These are phyloP conservation scores for Vigna hirtella DNA, from an alignment of 306 rosid genomes.

Conservation along the genomic window DNA sequence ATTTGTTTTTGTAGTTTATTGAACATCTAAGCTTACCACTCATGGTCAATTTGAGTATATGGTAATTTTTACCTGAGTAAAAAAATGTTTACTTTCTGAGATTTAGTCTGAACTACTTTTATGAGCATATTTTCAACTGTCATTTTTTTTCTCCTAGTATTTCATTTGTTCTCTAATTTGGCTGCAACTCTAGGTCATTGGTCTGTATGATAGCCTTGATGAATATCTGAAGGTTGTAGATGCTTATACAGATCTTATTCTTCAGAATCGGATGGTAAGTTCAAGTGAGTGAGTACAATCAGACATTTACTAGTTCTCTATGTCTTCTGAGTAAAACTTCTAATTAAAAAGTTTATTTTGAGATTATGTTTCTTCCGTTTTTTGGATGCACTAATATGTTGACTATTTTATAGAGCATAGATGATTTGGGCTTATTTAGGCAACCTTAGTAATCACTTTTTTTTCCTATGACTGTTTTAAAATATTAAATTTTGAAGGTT, in stretches of 20 bases:
- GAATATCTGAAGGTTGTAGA: conserved; percentile 91
- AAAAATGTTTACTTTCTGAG: neutral
- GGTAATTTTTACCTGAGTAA: conserved; percentile 12
- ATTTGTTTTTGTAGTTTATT: conserved; percentile 21
- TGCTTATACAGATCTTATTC: conserved; percentile 84
- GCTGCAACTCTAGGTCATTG: conserved; percentile 64
- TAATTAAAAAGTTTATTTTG: conserved; percentile 17
- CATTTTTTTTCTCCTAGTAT: conserved; percentile 17
- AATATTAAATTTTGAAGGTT: conserved; percentile 10
- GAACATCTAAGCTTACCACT: neutral
- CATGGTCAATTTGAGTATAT: conserved; percentile 24
- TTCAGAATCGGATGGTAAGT: conserved; percentile 83
- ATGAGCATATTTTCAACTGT: conserved; percentile 30
- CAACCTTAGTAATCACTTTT: conserved; percentile 31
- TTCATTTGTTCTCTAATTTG: conserved; percentile 39
- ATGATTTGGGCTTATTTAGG: conserved; percentile 29
- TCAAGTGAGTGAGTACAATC: conserved; percentile 34
- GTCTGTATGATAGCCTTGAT: conserved; percentile 66
- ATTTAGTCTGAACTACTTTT: conserved; percentile 24
- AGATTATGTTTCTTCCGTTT: conserved; percentile 25
- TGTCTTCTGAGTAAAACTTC: conserved; percentile 17
- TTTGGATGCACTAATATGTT: conserved; percentile 27
- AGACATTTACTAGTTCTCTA: conserved; percentile 19
- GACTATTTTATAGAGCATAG: conserved; percentile 25
- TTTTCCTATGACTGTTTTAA: neutral